phyloP scores from a whole-genome alignment of 495 filamentous ascomycete species.

The Penicillium ucsense region DNA sequence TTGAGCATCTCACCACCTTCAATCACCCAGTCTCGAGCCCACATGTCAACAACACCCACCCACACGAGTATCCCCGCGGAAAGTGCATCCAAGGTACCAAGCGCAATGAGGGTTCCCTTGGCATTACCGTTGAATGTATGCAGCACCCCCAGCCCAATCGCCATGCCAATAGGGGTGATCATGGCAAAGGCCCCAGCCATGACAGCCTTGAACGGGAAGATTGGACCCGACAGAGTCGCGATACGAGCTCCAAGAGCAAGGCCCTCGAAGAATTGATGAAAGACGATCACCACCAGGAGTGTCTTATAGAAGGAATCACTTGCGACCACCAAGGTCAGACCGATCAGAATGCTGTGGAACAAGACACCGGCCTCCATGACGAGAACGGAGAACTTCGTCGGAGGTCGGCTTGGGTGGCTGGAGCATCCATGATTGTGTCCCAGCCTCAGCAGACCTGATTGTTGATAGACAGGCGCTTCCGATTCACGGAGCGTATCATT shows the following conservation, averaged over 20 bases:
- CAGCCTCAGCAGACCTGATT: conserved; percentile 10
- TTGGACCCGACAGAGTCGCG: conserved; percentile 50
- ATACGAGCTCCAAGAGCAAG: conserved; percentile 67
- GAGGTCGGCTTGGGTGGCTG: conserved; percentile 17
- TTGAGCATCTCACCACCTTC: conserved; percentile 31
- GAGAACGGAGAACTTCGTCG: conserved; percentile 46
- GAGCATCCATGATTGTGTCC: conserved; percentile 23
- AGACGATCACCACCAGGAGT: conserved; percentile 62
- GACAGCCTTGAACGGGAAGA: conserved; percentile 27
- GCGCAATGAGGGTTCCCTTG: conserved; percentile 27
- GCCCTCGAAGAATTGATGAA: conserved; percentile 62
- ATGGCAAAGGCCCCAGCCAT: conserved; percentile 30
- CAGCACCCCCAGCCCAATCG: conserved; percentile 34
- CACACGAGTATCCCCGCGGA: conserved; percentile 37
- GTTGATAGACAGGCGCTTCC: conserved; percentile 1
- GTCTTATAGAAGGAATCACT: conserved; percentile 50
- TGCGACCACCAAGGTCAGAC: conserved; percentile 27
- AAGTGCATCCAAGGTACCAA: conserved; percentile 36
- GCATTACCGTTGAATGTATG: conserved; percentile 31
- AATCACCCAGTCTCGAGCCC: conserved; percentile 38
- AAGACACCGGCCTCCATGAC: conserved; percentile 64
- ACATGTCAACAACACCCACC: conserved; percentile 38
- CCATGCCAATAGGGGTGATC: conserved; percentile 37
- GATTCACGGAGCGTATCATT: neutral
- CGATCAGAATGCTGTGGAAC: conserved; percentile 54